Evolutionary conservation across 1,139 yeast genomes (phyloP).

Genomic region (Zygoascus sp.): DNA sequence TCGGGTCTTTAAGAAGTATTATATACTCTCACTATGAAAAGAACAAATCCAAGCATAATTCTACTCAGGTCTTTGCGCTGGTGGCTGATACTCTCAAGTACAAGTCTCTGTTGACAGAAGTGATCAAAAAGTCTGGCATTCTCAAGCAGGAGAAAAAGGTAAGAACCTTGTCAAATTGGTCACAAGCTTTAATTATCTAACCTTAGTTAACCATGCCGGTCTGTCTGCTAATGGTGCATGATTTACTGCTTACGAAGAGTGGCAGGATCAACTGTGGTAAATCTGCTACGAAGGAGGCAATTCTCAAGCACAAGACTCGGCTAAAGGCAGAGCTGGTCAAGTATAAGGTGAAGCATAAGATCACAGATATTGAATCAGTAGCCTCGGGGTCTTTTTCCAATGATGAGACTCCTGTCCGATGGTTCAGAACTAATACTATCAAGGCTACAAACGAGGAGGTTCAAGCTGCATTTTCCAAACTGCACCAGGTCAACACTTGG

Average conservation of each 20-base stretch:
- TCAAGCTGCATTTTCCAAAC: constrained; percentile 45
- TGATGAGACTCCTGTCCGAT: constrained; percentile 64
- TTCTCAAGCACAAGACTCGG: constrained; percentile 72
- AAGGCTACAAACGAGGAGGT: constrained; percentile 36
- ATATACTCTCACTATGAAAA: constrained; percentile 51
- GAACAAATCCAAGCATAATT: constrained; percentile 48
- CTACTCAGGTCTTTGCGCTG: constrained; percentile 81
- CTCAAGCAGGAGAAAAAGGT: constrained; percentile 46
- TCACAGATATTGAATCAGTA: constrained; percentile 36
- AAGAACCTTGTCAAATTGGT: neutral
- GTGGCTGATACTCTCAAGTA: constrained; percentile 73
- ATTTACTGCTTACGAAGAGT: constrained; percentile 64
- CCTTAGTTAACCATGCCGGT: constrained; percentile 42
- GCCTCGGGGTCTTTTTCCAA: constrained; percentile 2
- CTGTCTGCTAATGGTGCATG: constrained; percentile 69
- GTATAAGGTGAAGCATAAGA: constrained; percentile 64
- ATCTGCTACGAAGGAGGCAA: constrained; percentile 77
- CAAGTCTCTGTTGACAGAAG: constrained; percentile 53
- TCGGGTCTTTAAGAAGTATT: constrained; percentile 62
- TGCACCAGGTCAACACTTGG: constrained; percentile 46
- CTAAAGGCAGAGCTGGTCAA: constrained; percentile 77
- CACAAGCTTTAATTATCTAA: neutral
- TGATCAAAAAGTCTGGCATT: constrained; percentile 64
- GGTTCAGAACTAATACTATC: constrained; percentile 77
- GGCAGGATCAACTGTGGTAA: constrained; percentile 90